phyloP scores from a whole-genome alignment of 73 alveolate species.

The Symbiodinium natans region DNA sequence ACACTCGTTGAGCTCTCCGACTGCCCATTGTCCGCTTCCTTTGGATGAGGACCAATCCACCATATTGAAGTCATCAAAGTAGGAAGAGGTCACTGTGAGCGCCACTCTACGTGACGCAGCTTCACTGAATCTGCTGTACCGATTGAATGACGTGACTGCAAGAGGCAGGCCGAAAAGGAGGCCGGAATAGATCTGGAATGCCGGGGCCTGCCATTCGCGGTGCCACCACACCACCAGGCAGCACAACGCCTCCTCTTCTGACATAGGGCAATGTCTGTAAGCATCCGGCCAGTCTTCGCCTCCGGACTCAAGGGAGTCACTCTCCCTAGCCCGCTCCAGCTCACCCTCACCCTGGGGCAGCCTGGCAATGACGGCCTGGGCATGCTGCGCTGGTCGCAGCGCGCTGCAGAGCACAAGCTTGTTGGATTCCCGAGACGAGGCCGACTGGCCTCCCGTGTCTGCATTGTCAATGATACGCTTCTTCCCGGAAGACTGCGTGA shows the following conservation, averaged over 20 bases:
- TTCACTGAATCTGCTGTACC: neutral
- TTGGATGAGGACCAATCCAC: neutral
- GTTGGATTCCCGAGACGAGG: neutral
- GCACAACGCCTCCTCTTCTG: neutral
- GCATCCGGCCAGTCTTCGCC: constrained; percentile 17
- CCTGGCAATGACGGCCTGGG: neutral
- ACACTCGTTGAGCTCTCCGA: neutral
- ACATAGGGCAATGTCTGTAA: neutral
- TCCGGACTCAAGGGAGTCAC: neutral
- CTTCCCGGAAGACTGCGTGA: neutral
- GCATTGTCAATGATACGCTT: neutral
- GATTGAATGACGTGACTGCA: neutral
- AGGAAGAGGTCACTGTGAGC: neutral
- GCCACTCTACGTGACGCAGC: neutral
- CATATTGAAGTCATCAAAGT: neutral
- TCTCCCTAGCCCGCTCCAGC: neutral
- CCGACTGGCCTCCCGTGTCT: neutral
- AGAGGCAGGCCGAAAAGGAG: neutral
- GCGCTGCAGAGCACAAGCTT: neutral
- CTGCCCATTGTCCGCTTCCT: neutral
- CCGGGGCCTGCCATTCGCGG: neutral
- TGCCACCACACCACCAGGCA: neutral
- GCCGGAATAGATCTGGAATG: neutral
- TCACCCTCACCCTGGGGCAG: neutral
- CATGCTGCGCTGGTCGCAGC: neutral